Evolutionary conservation across 1,284 basidiomycete genomes (phyloP), one percentile per base, ranked within the genome.

Genomic region (Pseudozyma pruni): DNA sequence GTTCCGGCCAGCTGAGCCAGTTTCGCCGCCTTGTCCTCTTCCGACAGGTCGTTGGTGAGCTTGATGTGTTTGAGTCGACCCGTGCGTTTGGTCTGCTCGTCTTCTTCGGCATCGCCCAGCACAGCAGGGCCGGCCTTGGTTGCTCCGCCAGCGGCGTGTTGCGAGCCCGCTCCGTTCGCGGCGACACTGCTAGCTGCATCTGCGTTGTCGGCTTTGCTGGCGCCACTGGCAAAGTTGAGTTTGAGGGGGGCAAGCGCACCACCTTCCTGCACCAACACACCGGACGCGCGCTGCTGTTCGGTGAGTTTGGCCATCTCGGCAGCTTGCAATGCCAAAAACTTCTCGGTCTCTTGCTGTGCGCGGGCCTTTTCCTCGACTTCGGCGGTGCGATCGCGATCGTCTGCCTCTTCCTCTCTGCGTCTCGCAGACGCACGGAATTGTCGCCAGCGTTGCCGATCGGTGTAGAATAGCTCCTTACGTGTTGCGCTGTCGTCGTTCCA

Each of bases 321-420:
- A 10, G 71, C 79, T 53, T 80, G 78, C 54, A 76, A 46, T 2
- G 70, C 77, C 13, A 80, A 48, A 53, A 81, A 80, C 9, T 57
- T 58, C 38, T 81, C 77, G 7, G 74, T 68, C 54, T 80, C 80
- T 13, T 58, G 38, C 43, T 55, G 51, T 2, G 71, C 76, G 7
- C 54, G 41, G 7, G 50, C 58, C 40, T 53, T 53, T 27, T 80
- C 78, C 11, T 61, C 57, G 1, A 39, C 46, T 41, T 76, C 67
- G 4, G 55, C 48, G 9, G 23, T 35, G 9, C 70, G 58, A 35
- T 79, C 78, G 0, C 45, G 44, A 9, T 62, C 64, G 54, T 81
- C 76, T 4, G 63, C 75, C 20, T 66, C 64, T 22, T 71, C 58
- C 25, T 77, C 80, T 14, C 76, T 59, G 8, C 52, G 40, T 14